Evolutionary conservation across 352 stramenopile species (phyloP).

Genomic region (Salisapilia sapeloensis): DNA sequence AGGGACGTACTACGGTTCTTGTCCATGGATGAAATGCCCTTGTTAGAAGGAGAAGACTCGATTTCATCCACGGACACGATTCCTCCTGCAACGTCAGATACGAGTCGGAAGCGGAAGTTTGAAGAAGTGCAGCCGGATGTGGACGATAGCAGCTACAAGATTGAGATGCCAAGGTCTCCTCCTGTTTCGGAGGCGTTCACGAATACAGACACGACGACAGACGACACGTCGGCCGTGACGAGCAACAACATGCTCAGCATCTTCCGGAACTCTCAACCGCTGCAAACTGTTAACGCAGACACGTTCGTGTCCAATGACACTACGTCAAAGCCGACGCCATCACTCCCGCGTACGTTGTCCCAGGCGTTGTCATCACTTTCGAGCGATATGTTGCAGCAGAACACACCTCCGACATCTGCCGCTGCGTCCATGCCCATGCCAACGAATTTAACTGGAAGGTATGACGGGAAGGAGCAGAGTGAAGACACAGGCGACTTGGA

Average conservation of each 20-base stretch:
- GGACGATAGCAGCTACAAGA: slow-evolving; percentile 7
- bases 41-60: too few species aligned
- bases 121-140: slow-evolving; percentile 34
- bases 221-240: slow-evolving; percentile 5
- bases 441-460: too few species aligned
- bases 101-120: slow-evolving; percentile 64
- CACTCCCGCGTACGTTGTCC: not conserved
- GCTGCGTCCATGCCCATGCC: too few species aligned
- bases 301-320: not conserved
- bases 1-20: slow-evolving; percentile 69
- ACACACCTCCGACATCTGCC: too few species aligned
- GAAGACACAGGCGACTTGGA: slow-evolving; percentile 8
- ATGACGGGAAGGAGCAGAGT: not conserved
- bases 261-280: slow-evolving; percentile 21
- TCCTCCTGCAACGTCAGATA: slow-evolving; percentile 11
- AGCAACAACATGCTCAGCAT: slow-evolving; percentile 55
- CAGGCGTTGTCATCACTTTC: not conserved
- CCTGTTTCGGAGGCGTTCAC: not conserved
- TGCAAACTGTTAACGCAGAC: slow-evolving; percentile 4
- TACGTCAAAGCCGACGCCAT: too few species aligned
- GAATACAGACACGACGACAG: slow-evolving; percentile 1
- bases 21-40: slow-evolving; percentile 64
- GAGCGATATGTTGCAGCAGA: not conserved
- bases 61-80: slow-evolving; percentile 20
- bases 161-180: slow-evolving; percentile 9